Evolutionary conservation across 371 early-diverging fungal species (phyloP), one percentile per base, ranked within the genome.

Genomic region (Fennellomyces sp.): DNA sequence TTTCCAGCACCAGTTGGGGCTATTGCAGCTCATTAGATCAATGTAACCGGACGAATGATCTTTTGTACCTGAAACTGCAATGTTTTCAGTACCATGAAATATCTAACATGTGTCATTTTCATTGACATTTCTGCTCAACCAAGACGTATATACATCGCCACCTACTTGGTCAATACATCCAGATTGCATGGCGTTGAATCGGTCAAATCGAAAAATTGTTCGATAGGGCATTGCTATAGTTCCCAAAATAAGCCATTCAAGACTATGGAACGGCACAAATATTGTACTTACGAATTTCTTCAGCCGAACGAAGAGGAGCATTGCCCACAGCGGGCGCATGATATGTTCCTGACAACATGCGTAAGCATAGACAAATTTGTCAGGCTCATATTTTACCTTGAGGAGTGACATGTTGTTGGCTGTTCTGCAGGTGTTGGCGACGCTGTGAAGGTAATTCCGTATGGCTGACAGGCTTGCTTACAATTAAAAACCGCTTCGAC

Each of bases 1-100:
- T 96, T 94, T 28, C 95, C 96, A 7, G 91, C 81, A 3, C 96
- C 94, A 15, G 95, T 94, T 1, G 96, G 96, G 15, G 96, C 92
- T 84, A 47, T 15, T 5, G 21, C 8, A 29, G 21, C 23, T 39
- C 2, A 30, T 31, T 5, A 28, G 1, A 57, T 21, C 29, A 30
- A 38, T n/a, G 13, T 23, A 21, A 6, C 17, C 5, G n/a, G 5
- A 42, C 3, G 4, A 23, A n/a, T 38, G n/a, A 21, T n/a, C 23
- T 11, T 21, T 11, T 27, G 23, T 69, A 81, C 81, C 78, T 55
- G 76, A 75, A 21, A 82, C 78, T 6, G 91, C 85, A 11, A 92
- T 45, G 56, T 89, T 91, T 8, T n/a, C n/a, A n/a, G n/a, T n/a
- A n/a, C n/a, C n/a, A n/a, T n/a, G n/a, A n/a, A n/a, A n/a, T n/a